Evolutionary conservation across 2,329 filamentous ascomycete genomes (phyloP), one percentile per base, ranked within the genome.

Genomic region (Emergomyces orientalis): DNA sequence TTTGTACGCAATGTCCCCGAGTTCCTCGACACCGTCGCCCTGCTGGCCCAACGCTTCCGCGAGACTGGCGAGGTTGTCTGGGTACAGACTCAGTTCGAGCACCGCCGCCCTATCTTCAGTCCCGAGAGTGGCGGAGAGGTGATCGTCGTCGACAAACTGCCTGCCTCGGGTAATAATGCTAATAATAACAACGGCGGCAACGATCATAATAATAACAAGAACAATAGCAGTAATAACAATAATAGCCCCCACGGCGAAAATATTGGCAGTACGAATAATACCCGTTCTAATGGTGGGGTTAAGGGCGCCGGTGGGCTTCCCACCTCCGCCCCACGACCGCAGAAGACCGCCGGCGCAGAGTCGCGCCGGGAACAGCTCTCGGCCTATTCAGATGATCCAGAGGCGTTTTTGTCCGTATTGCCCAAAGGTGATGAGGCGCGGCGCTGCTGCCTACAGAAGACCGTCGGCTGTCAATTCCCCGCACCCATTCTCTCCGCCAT

Each of bases 41-140:
- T 82, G 7, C 79, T 97, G 1, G 86, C 87, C 51, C 82, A 83
- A 13, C 83, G 83, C 19, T 96, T 97, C 70, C 89, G 93, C 66
- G 79, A 82, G 57, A 81, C 83, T 32, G 88, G 88, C 34, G 82
- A 86, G 70, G 83, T 97, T 37, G 86, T 97, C 69, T 97, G 92
- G 92, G 84, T 96, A 37, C 87, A 87, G 63, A 91, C 88, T 51
- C 81, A 88, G 67, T 94, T 89, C 70, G 84, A 86, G 61, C 77
- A 80, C n/a, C 81, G 82, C 39, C 83, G 87, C 39, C 77, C 84
- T 3, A 76, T 81, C 32, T 80, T 84, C 56, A 82, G 82, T 60
- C 74, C 75, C 47, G 75, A 78, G 17, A 79, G 76, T 37, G 80
- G 80, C 58, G 78, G 78, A 66, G 76, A 80, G 71, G 71, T 76